These are phyloP conservation scores for Polytolypa hystricis DNA, from an alignment of 2,329 filamentous ascomycete genomes.

Conservation along the genomic window DNA sequence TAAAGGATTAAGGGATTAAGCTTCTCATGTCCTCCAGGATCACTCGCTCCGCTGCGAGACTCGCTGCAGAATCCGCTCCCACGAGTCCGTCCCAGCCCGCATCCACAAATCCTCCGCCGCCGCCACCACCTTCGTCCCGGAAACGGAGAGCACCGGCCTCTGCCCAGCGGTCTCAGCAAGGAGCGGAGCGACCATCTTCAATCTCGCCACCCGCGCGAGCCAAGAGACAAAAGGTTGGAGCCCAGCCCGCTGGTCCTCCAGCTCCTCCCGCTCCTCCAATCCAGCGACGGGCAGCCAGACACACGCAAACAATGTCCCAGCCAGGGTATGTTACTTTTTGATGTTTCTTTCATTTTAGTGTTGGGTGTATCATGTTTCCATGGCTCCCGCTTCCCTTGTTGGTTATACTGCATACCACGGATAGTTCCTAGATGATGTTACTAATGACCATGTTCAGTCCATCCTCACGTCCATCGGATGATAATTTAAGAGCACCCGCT, in stretches of 20 bases:
- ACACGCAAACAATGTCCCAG: conserved; percentile 31
- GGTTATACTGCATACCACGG: conserved; percentile 2
- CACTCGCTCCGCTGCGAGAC: conserved; percentile 87
- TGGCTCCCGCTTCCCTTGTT: conserved; percentile 8
- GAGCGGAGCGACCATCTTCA: conserved; percentile 4
- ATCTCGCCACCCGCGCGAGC: conserved; percentile 42
- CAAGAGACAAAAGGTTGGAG: conserved; percentile 60
- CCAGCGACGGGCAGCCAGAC: conserved; percentile 34
- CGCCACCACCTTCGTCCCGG: conserved; percentile 19
- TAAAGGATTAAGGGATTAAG: conserved; percentile 17
- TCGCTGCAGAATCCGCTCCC: conserved; percentile 58
- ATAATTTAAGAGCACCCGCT: conserved; percentile 43
- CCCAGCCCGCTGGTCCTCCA: conserved; percentile 30
- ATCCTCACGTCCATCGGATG: conserved; percentile 53
- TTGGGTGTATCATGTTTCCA: too few species aligned
- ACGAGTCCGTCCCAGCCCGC: conserved; percentile 37
- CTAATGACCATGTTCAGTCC: conserved; percentile 37
- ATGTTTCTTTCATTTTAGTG: conserved; percentile 8
- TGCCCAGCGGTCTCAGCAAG: too few species aligned
- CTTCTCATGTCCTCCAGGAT: conserved; percentile 93
- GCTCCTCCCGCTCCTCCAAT: conserved; percentile 31
- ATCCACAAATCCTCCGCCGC: conserved; percentile 30
- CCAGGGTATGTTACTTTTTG: conserved; percentile 25
- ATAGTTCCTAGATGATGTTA: neutral
- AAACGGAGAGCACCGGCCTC: too few species aligned